Evolutionary conservation across 306 rosid genomes (phyloP).

Genomic region (Phaseolus lunatus): DNA sequence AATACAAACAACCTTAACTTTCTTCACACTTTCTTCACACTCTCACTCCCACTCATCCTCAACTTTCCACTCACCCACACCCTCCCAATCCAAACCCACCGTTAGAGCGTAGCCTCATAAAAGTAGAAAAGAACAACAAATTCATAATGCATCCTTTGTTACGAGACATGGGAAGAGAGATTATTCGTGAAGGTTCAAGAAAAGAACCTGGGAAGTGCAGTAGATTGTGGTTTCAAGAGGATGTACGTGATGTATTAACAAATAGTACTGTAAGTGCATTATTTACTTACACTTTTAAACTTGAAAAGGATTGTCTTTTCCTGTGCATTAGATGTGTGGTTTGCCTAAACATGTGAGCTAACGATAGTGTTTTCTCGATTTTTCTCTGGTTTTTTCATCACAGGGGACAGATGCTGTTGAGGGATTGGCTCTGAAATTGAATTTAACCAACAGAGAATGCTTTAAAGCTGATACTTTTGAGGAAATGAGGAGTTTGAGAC

Average conservation of each 20-base stretch:
- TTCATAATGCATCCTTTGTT: slow-evolving; percentile 31
- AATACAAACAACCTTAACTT: no score
- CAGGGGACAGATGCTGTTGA: neutral
- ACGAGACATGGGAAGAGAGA: slow-evolving; percentile 48
- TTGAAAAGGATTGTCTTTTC: no score
- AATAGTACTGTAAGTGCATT: slow-evolving; percentile 7
- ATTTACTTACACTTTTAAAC: neutral
- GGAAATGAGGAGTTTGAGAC: no score
- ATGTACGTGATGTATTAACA: slow-evolving; percentile 5
- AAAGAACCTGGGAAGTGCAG: slow-evolving; percentile 13
- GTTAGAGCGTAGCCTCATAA: slow-evolving; percentile 32
- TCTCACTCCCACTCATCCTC: no score
- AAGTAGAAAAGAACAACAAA: slow-evolving; percentile 3
- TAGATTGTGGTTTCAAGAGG: slow-evolving; percentile 24
- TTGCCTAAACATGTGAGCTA: no score
- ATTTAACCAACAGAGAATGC: no score
- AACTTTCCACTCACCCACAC: no score
- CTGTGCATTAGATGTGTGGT: no score
- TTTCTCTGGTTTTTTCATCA: neutral
- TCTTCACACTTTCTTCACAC: no score
- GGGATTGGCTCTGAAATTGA: neutral
- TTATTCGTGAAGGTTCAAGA: slow-evolving; percentile 13
- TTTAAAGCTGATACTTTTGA: no score
- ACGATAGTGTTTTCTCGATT: neutral
- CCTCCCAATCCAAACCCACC: no score